Evolutionary conservation across 1,284 basidiomycete species (phyloP), one percentile per base, ranked within the genome.

Genomic region (Porodaedalea pini): DNA sequence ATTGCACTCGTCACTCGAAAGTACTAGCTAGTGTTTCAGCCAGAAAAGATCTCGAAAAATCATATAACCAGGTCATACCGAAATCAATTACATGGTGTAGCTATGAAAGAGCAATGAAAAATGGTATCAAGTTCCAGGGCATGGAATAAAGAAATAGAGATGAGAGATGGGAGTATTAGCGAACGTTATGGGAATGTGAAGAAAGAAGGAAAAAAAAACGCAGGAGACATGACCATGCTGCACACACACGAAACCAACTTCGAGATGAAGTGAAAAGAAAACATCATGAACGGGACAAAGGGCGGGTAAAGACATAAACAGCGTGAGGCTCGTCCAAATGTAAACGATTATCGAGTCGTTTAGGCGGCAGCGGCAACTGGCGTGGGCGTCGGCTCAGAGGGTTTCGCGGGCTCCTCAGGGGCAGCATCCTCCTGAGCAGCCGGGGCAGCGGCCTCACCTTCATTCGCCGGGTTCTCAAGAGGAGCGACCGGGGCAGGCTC

Each of bases 401-500:
- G 61, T 52, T 67, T 62, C 39, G 61, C 48, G 10, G 58, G 64
- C 65, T 74, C 78, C 40, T 64, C 63, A 45, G 52, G 51, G 34
- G 49, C 71, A 44, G 73, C 70, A 25, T 71, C 71, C 69, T 41
- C 73, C 57, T 73, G 69, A 25, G 43, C 21, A 15, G 65, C 67
- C 32, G 73, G 64, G 25, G 48, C 37, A 49, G 75, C 74, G 51
- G 75, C 68, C n/a, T 77, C 54, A 13, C 66, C 62, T 61, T 71
- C 69, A 44, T 63, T 68, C 10, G 74, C 83, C n/a, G 85, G 86
- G 72, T 88, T 82, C 74, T 90, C 90, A 61, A 90, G 77, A 62
- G 88, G 86, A 57, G 85, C 86, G 61, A 88, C 83, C 29, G 85
- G 85, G 51, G 77, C 67, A 51, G 87, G 86, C 74, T 89, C 84